Conservation (phyloP, 176 grass and related monocot species). For the Otatea glauca region DNA sequence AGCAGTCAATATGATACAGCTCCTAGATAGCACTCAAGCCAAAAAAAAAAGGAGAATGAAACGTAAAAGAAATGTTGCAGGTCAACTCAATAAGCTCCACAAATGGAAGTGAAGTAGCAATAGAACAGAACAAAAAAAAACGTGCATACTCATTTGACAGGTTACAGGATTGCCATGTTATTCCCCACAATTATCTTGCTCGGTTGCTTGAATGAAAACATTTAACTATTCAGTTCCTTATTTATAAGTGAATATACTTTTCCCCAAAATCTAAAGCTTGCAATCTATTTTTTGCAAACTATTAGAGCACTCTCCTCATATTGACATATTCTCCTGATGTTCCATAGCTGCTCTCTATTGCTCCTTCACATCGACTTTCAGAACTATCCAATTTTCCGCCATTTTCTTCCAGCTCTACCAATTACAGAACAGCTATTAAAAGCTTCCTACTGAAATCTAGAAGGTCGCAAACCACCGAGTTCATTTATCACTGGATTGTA, state of each 20-base stretch:
- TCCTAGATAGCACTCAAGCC: not conserved
- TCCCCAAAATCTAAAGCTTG: not conserved
- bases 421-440: not conserved
- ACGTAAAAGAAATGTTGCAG: not conserved
- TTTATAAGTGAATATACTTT: constrained; percentile 2
- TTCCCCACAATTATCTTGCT: not conserved
- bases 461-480: not conserved
- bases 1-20: not conserved
- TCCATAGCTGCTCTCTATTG: not conserved
- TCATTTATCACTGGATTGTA: constrained; percentile 32
- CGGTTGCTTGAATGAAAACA: not conserved
- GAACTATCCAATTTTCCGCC: not conserved
- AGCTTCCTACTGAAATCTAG: constrained; percentile 18
- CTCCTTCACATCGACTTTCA: not conserved
- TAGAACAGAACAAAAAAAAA: not conserved
- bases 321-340: not conserved
- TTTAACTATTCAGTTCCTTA: not conserved
- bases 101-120: not conserved
- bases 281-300: not conserved
- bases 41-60: not conserved
- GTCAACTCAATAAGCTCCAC: constrained; percentile 3
- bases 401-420: constrained; percentile 17
- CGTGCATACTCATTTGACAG: not conserved
- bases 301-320: not conserved
- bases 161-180: not conserved